Evolutionary conservation across 2,329 filamentous ascomycete species (phyloP).

Genomic region (Phaeoacremonium minimum): DNA sequence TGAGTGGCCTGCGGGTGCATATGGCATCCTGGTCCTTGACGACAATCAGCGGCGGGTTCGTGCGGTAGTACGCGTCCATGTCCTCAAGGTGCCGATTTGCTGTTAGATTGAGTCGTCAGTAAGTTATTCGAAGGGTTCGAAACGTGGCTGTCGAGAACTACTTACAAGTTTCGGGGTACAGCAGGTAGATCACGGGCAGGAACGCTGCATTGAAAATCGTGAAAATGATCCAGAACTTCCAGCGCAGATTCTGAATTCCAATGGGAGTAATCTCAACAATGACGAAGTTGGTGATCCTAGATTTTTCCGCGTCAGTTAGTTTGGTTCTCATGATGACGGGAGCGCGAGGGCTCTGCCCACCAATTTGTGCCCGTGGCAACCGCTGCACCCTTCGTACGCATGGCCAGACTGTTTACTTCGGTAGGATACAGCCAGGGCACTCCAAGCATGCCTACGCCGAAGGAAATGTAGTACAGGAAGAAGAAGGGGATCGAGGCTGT

Average conservation of each 20-base stretch:
- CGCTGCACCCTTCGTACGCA: slow-evolving; percentile 32
- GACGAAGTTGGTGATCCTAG: slow-evolving; percentile 22
- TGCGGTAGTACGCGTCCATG: slow-evolving; percentile 30
- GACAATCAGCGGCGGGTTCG: slow-evolving; percentile 35
- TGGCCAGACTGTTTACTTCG: slow-evolving; percentile 33
- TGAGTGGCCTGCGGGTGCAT: slow-evolving; percentile 35
- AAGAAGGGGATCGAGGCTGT: slow-evolving; percentile 15
- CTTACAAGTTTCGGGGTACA: slow-evolving; percentile 40
- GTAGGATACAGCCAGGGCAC: slow-evolving; percentile 37
- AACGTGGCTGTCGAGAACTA: too few species aligned
- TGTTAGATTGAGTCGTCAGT: slow-evolving; percentile 2
- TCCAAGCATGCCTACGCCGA: slow-evolving; percentile 24
- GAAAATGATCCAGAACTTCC: slow-evolving; percentile 50
- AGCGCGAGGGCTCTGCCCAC: too few species aligned
- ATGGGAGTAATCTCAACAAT: slow-evolving; percentile 29
- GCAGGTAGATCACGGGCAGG: slow-evolving; percentile 40
- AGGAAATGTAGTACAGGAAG: slow-evolving; percentile 16
- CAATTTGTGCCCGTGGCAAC: slow-evolving; percentile 29
- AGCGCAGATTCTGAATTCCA: slow-evolving; percentile 37
- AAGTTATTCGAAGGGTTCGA: neutral
- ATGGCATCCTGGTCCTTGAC: slow-evolving; percentile 42
- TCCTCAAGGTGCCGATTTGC: slow-evolving; percentile 18
- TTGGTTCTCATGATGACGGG: too few species aligned
- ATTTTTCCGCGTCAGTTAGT: neutral
- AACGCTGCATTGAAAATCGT: slow-evolving; percentile 41